phyloP scores from a whole-genome alignment of 192 early-diverging fungal species.

The Coemansia sp. region DNA sequence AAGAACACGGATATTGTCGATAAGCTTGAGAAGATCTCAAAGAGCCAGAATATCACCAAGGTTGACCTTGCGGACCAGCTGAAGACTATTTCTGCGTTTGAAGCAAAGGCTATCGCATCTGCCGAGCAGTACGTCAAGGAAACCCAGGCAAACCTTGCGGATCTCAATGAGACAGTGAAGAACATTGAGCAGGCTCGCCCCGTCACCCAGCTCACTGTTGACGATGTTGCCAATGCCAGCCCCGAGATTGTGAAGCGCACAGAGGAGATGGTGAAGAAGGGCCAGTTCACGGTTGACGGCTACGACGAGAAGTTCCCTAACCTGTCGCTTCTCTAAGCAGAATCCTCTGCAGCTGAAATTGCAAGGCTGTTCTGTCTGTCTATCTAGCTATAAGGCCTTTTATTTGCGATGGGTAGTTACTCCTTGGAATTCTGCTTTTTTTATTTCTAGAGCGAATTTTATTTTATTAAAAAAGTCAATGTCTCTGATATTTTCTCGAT shows the following conservation, averaged over 20 bases:
- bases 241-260: slow-evolving; percentile 89
- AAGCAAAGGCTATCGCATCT: slow-evolving; percentile 67
- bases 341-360: neutral
- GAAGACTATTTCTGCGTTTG: slow-evolving; percentile 73
- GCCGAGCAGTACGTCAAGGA: slow-evolving; percentile 84
- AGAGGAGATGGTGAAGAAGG: slow-evolving; percentile 88
- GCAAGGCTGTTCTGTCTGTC: neutral
- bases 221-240: slow-evolving; percentile 90
- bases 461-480: neutral
- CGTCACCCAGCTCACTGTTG: slow-evolving; percentile 88
- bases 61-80: slow-evolving; percentile 87
- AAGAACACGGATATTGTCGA: slow-evolving; percentile 91
- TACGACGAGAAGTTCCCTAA: slow-evolving; percentile 95
- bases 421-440: neutral
- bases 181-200: slow-evolving; percentile 95
- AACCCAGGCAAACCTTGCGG: slow-evolving; percentile 81
- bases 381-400: neutral
- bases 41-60: slow-evolving; percentile 74
- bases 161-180: slow-evolving; percentile 83
- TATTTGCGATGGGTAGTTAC: neutral
- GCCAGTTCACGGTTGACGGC: slow-evolving; percentile 88
- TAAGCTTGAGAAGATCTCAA: slow-evolving; percentile 84
- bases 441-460: neutral
- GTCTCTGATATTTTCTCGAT: neutral
- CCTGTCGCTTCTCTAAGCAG: slow-evolving; percentile 64